Base-by-base conservation (phyloP, 768 basidiomycete species). In the Daedaleopsis sinensis region DNA sequence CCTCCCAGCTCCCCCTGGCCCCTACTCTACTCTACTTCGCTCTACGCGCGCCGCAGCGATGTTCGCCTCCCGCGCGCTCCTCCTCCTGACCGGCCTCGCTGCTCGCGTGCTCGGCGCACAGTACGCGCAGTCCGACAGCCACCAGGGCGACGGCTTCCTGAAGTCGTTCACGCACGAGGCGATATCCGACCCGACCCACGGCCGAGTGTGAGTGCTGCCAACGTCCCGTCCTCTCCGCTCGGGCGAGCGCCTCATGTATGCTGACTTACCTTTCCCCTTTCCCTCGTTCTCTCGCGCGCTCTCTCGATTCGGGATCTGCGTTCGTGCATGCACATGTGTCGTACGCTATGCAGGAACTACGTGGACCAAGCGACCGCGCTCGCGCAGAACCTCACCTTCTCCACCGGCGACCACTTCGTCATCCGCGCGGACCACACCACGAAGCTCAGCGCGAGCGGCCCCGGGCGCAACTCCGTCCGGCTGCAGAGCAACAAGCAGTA, bases 161-260 rank as follows among this genome's bases (percentile, higher is more conserved):
- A 72, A 74, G n/a, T 70, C 77, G 11, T 89, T 89, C 66, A 62
- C 68, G 5, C 79, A 79, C 65, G 67, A 84, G 66, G 75, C 76
- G 19, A 80, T 83, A 43, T 16, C 81, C 1, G 88, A 89, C 67
- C 87, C 88, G 5, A 89, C 88, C 8, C 77, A 87, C 63, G 88
- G 88, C 32, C 78, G 87, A 55, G 88, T 90, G 88, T 88, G 71
- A 66, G 83, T 18, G 16, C 39, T 38, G 27, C 27, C 19, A 24
- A 35, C 57, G 47, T 23, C n/a, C 16, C 44, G 15, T n/a, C 44
- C 18, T 21, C 15, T 43, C 27, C 27, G 27, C 27, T 7, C 27
- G 27, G 3, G 27, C 7, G 7, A 3, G 27, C 7, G 7, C 27
- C 27, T 3, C 7, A 32, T 32, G 27, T 32, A 32, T 32, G 27